These are phyloP conservation scores for Neurospora sp. DNA, from an alignment of 495 filamentous ascomycete species.

Conservation along the genomic window DNA sequence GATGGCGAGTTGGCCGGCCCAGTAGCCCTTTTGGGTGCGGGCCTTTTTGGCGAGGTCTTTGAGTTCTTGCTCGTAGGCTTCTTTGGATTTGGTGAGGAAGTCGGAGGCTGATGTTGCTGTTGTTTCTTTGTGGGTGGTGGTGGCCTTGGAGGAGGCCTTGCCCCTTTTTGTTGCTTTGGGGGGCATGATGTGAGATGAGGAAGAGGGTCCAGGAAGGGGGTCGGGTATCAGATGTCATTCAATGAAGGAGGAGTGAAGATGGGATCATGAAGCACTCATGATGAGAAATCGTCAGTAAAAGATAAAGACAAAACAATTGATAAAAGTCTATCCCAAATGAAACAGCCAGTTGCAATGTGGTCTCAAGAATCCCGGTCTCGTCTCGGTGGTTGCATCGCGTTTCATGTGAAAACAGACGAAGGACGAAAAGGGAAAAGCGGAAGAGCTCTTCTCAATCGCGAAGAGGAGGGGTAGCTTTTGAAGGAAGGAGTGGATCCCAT, in stretches of 20 bases:
- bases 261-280: neutral
- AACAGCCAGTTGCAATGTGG: slow-evolving; percentile 6
- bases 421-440: neutral
- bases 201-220: too few relatives aligned
- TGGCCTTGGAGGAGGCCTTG: neutral
- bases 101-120: neutral
- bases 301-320: neutral
- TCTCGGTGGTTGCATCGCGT: neutral
- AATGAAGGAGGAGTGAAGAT: too few relatives aligned
- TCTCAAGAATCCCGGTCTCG: neutral
- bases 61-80: slow-evolving; percentile 42
- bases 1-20: slow-evolving; percentile 27
- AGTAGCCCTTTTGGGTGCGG: slow-evolving; percentile 28
- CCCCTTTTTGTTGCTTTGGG: neutral
- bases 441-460: neutral
- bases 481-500: neutral
- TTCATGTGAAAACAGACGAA: neutral
- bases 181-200: neutral
- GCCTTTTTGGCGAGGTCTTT: slow-evolving; percentile 39
- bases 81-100: slow-evolving; percentile 4
- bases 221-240: too few relatives aligned
- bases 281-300: neutral
- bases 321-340: neutral
- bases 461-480: neutral
- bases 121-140: neutral